Evolutionary conservation across 805 yeast genomes (phyloP).

Genomic region (Dipodascus geniculatus): DNA sequence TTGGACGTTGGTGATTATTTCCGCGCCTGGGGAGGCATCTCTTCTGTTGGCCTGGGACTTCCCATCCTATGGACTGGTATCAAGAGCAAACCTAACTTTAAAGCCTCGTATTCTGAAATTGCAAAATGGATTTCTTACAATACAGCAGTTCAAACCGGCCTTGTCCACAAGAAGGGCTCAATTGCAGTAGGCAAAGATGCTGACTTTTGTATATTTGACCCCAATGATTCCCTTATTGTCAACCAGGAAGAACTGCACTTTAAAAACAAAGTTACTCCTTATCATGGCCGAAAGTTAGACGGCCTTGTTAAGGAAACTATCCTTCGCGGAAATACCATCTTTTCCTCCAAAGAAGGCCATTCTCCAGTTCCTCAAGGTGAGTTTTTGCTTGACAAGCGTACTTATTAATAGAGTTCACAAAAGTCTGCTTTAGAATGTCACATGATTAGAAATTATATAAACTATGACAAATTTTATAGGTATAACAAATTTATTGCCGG

Average conservation of each 20-base stretch:
- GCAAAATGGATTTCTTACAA: conserved; percentile 70
- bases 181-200: conserved; percentile 74
- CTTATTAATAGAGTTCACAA: neutral
- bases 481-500: too few relatives aligned
- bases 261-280: conserved; percentile 84
- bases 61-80: conserved; percentile 72
- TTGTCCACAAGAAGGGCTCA: conserved; percentile 59
- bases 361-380: conserved; percentile 38
- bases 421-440: neutral
- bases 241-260: conserved; percentile 35
- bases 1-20: conserved; percentile 77
- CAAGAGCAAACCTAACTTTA: conserved; percentile 27
- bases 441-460: neutral
- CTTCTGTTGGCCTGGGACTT: conserved; percentile 85
- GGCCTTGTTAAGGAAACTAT: conserved; percentile 77
- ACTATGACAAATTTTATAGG: too few relatives aligned
- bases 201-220: conserved; percentile 75
- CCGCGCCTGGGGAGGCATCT: conserved; percentile 93
- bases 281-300: conserved; percentile 51
- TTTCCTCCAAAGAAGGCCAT: conserved; percentile 20
- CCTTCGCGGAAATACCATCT: conserved; percentile 65
- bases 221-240: conserved; percentile 36
- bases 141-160: conserved; percentile 79
- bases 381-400: conserved; percentile 37
- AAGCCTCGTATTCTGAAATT: conserved; percentile 45